phyloP scores from a whole-genome alignment of 768 basidiomycete species.

The Pisolithus microcarpus region DNA sequence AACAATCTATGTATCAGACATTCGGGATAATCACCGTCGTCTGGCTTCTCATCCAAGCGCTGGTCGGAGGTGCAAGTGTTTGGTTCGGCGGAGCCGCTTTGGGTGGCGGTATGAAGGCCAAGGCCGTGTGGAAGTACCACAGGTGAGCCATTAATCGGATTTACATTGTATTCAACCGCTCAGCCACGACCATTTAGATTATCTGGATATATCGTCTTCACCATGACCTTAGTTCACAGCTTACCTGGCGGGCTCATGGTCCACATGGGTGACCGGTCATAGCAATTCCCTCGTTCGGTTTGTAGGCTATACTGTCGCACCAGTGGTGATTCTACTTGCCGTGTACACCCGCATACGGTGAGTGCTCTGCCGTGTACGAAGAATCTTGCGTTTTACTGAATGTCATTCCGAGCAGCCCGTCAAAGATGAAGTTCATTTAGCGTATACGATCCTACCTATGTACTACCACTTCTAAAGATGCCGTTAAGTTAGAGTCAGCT shows the following conservation, averaged over 20 bases:
- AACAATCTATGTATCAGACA: slow-evolving; percentile 31
- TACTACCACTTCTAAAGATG: neutral
- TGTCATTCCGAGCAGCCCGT: slow-evolving; percentile 33
- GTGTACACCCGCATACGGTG: slow-evolving; percentile 50
- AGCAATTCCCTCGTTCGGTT: slow-evolving; percentile 35
- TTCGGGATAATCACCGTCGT: slow-evolving; percentile 56
- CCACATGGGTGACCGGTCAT: slow-evolving; percentile 45
- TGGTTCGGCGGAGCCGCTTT: slow-evolving; percentile 67
- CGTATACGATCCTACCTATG: neutral
- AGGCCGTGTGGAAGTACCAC: slow-evolving; percentile 79
- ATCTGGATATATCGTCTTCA: slow-evolving; percentile 68
- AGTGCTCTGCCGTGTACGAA: slow-evolving; percentile 8
- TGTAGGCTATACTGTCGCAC: slow-evolving; percentile 50
- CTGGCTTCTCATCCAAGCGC: slow-evolving; percentile 57
- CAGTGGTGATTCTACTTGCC: slow-evolving; percentile 36
- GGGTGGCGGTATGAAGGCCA: slow-evolving; percentile 67
- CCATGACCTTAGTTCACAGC: slow-evolving; percentile 53
- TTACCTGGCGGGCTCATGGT: slow-evolving; percentile 67
- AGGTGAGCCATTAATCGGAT: slow-evolving; percentile 32
- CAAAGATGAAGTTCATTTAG: slow-evolving; percentile 58
- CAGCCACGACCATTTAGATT: slow-evolving; percentile 33
- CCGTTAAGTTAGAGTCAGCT: neutral
- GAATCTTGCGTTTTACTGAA: neutral
- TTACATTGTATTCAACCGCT: slow-evolving; percentile 1
- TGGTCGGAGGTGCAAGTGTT: slow-evolving; percentile 66